Conservation (phyloP, 1,284 basidiomycete species). For the Ustilago sp. region DNA sequence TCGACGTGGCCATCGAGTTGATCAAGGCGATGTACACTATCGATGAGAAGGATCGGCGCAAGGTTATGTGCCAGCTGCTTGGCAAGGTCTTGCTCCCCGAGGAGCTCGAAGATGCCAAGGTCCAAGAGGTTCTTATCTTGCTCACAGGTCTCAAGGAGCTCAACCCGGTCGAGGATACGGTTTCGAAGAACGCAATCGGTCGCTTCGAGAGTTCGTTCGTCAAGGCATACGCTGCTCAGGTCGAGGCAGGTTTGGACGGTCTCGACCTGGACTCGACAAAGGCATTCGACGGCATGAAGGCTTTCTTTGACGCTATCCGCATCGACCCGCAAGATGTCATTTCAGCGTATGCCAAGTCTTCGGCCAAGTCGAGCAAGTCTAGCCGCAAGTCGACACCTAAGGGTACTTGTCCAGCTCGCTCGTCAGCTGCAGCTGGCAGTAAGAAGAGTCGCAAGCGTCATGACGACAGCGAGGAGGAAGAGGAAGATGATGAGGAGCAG, state of each 20-base stretch:
- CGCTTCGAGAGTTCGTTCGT: constrained; percentile 75
- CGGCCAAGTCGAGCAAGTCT: constrained; percentile 26
- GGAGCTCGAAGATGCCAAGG: constrained; percentile 73
- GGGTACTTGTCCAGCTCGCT: constrained; percentile 15
- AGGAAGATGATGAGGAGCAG: constrained; percentile 28
- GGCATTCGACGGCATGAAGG: constrained; percentile 21
- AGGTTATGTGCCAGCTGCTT: constrained; percentile 82
- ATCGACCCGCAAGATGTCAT: constrained; percentile 29
- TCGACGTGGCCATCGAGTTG: constrained; percentile 82
- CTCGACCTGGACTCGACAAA: constrained; percentile 28
- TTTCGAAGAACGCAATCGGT: constrained; percentile 78
- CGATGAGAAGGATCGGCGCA: constrained; percentile 78
- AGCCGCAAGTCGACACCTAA: constrained; percentile 35
- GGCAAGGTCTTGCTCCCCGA: constrained; percentile 82
- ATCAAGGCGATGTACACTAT: constrained; percentile 74
- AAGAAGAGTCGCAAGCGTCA: constrained; percentile 24
- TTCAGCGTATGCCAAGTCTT: constrained; percentile 21
- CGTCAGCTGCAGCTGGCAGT: constrained; percentile 20
- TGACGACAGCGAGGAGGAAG: constrained; percentile 24
- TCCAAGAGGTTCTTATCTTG: constrained; percentile 44
- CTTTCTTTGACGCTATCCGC: constrained; percentile 37
- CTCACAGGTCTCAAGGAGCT: constrained; percentile 46
- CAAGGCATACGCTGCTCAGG: constrained; percentile 53
- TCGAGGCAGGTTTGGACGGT: constrained; percentile 30
- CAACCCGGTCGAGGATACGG: constrained; percentile 72